phyloP scores from a whole-genome alignment of 1,284 basidiomycete species.

The Boletus smithii region DNA sequence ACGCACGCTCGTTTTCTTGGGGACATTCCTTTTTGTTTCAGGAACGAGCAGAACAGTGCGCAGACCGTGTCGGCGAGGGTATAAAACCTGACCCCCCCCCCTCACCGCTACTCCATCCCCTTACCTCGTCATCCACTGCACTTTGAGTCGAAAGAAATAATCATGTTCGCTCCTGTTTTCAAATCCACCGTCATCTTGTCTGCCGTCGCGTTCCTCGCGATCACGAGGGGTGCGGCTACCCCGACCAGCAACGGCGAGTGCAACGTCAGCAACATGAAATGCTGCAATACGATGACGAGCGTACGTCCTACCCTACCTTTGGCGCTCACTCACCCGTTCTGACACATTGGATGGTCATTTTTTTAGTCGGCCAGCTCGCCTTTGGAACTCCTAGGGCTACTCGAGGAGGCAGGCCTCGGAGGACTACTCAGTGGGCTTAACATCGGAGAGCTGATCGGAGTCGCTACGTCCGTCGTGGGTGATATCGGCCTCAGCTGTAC shows the following conservation, averaged over 20 bases:
- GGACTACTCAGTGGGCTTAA: background rate
- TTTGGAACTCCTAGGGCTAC: too few relatives aligned
- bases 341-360: too few relatives aligned
- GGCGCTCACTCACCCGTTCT: background rate
- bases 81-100: conserved; percentile 11
- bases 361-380: background rate
- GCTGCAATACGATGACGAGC: conserved; percentile 6
- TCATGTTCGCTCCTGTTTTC: conserved; percentile 16
- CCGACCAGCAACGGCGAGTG: conserved; percentile 5
- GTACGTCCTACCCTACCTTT: conserved; percentile 3
- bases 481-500: conserved; percentile 10
- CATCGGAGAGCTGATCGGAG: background rate
- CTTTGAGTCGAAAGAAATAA: background rate
- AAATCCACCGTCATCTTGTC: conserved; percentile 14
- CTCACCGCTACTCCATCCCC: too few relatives aligned
- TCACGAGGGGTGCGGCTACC: conserved; percentile 1
- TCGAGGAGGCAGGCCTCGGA: background rate
- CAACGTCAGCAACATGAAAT: conserved; percentile 11
- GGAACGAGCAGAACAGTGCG: too few relatives aligned
- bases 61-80: too few relatives aligned
- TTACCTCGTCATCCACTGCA: background rate
- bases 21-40: background rate
- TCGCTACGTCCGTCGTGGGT: background rate
- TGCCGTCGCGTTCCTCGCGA: conserved; percentile 8
- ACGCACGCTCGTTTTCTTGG: background rate